phyloP scores from a whole-genome alignment of 2,329 filamentous ascomycete species.

The Chrysoporthe puriensis region DNA sequence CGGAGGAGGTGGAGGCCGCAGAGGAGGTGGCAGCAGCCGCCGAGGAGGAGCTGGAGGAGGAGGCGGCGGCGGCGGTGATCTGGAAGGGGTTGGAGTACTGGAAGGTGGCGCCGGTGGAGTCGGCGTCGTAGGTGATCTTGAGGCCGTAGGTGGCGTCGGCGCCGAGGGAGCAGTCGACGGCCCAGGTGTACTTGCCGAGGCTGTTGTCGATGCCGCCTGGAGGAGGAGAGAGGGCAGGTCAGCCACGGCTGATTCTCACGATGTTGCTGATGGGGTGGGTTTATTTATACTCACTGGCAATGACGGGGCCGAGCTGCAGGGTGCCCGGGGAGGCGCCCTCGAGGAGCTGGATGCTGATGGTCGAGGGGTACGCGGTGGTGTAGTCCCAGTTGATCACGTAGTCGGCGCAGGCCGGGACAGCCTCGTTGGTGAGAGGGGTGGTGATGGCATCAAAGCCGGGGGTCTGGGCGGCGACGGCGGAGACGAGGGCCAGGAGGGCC shows the following conservation, averaged over 20 bases:
- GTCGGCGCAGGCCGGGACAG: conserved; percentile 51
- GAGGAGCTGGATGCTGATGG: conserved; percentile 58
- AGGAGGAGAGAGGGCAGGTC: no score
- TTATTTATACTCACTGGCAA: conserved; percentile 53
- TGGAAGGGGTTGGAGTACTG: conserved; percentile 68
- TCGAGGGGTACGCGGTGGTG: conserved; percentile 44
- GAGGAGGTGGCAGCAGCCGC: conserved; percentile 25
- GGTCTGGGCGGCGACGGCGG: conserved; percentile 57
- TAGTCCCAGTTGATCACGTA: conserved; percentile 57
- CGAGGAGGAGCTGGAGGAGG: conserved; percentile 28
- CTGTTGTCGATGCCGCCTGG: conserved; percentile 54
- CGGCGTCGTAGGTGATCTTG: conserved; percentile 51
- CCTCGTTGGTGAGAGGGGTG: conserved; percentile 48
- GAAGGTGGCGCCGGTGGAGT: conserved; percentile 50
- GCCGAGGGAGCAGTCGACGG: conserved; percentile 51
- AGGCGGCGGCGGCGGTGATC: conserved; percentile 43
- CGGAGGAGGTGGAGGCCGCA: conserved; percentile 25
- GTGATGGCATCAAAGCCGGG: conserved; percentile 58
- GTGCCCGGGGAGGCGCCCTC: conserved; percentile 50
- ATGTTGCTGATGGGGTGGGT: no score
- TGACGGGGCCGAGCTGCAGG: conserved; percentile 45
- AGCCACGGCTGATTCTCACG: no score
- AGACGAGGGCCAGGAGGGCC: conserved; percentile 56
- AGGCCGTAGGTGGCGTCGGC: conserved; percentile 59
- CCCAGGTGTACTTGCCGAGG: conserved; percentile 54